A percentile compares a stretch with the other conserved stretches of the same genome.
Evolutionary conservation across 139 green algal genomes (phyloP).

Genomic region (Ettlia oleoabundans): DNA sequence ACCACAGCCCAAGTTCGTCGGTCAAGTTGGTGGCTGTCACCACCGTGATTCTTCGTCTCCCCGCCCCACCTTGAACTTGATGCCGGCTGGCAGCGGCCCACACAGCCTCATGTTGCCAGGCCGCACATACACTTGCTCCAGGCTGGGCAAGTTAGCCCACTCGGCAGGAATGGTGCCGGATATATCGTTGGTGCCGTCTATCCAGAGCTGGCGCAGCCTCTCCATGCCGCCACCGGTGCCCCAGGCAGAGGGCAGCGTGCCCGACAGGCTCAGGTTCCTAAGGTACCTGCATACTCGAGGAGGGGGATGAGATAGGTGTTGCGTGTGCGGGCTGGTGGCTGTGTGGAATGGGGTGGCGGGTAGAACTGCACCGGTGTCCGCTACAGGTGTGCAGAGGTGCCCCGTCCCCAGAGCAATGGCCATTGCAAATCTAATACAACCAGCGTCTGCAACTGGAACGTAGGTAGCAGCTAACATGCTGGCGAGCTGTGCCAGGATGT

Average conservation of each 20-base stretch:
- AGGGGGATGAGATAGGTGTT: neutral
- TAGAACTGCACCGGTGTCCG: too few relatives aligned
- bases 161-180: constrained; percentile 12
- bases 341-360: too few relatives aligned
- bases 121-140: constrained; percentile 15
- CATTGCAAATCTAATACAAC: too few relatives aligned
- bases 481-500: too few relatives aligned
- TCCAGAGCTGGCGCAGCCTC: constrained; percentile 19
- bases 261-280: neutral
- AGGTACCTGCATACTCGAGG: constrained; percentile 1
- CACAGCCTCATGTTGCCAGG: constrained; percentile 39
- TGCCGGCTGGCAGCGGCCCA: neutral
- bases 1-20: too few relatives aligned
- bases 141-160: neutral
- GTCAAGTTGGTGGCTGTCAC: too few relatives aligned
- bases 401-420: too few relatives aligned
- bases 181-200: constrained; percentile 26
- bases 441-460: too few relatives aligned
- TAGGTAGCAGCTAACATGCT: too few relatives aligned
- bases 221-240: neutral
- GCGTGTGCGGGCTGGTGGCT: too few relatives aligned
- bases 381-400: too few relatives aligned
- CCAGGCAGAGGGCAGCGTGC: constrained; percentile 8
- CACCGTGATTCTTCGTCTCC: too few relatives aligned
- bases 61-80: constrained; percentile 9